Evolutionary conservation across 2,329 filamentous ascomycete species (phyloP), one percentile per base, ranked within the genome.

Genomic region (Madurella mycetomatis): DNA sequence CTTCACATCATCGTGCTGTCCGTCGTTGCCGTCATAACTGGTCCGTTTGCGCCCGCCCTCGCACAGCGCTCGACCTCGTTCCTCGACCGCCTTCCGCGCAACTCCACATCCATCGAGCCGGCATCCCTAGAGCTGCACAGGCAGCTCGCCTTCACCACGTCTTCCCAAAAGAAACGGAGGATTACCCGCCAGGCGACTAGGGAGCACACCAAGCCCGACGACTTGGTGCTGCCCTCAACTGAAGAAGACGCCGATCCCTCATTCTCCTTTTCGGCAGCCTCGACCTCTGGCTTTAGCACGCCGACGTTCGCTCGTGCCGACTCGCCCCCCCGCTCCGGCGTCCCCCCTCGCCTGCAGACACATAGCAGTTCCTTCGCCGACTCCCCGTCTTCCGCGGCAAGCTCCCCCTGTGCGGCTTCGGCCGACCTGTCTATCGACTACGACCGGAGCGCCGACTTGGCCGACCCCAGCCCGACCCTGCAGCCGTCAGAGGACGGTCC

Each of bases 161-260:
- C 83, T 83, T 85, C 82, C 76, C 78, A 75, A 79, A 86, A 86
- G 82, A 86, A 86, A 83, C 79, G 83, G 78, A 86, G 82, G 80
- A 80, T 86, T 66, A 76, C 75, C 67, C 78, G 75, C 64, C 74
- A 71, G 67, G 69, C 71, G 60, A 69, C 71, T 62, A 68, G 70
- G 67, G 73, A 78, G 68, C 66, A 70, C 58, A 37, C 2, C 34
- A 69, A 70, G 50, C 61, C 64, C 53, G 63, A 66, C 47, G 77
- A 82, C 61, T 72, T 70, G 55, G 73, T 76, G 60, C 68, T 81
- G 54, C 75, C 73, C 64, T 83, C 80, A 58, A 80, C 76, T 67
- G 79, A 82, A 68, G 69, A 71, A 49, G 70, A 75, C 70, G 73
- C 75, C 70, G 72, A 79, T 63, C 72, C 55, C 46, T 37, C 72